These are phyloP conservation scores for Lipomyces sp. DNA, from an alignment of 805 yeast species.

Conservation along the genomic window DNA sequence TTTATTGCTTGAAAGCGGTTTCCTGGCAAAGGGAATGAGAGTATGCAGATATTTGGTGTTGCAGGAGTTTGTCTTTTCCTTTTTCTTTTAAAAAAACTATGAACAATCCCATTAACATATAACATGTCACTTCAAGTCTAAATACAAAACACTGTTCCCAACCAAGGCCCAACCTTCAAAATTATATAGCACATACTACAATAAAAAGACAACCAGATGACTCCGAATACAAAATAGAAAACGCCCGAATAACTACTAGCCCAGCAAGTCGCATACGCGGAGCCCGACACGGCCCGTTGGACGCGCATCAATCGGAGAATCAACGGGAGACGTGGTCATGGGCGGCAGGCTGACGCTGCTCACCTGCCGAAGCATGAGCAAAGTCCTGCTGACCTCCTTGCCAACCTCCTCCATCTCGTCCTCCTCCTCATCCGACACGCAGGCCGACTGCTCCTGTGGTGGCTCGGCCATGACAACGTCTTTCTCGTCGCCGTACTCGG, in stretches of 20 bases:
- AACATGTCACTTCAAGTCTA: no score
- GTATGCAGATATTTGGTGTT: not conserved
- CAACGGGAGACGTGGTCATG: not conserved
- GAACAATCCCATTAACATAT: no score
- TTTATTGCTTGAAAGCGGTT: not conserved
- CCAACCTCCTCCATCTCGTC: constrained; percentile 28
- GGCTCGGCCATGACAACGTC: constrained; percentile 3
- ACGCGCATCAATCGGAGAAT: no score
- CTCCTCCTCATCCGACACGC: constrained; percentile 7
- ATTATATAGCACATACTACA: no score
- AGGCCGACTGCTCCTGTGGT: not conserved
- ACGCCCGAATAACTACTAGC: constrained; percentile 1
- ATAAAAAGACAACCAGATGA: not conserved
- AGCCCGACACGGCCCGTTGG: constrained; percentile 14
- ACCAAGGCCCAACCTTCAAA: no score
- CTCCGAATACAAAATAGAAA: not conserved
- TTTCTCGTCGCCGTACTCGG: constrained; percentile 27
- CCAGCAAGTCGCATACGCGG: constrained; percentile 26
- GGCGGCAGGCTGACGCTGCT: constrained; percentile 5
- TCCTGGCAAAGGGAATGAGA: not conserved
- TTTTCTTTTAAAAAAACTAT: not conserved
- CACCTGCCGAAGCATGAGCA: constrained; percentile 25
- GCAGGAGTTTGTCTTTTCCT: constrained; percentile 1
- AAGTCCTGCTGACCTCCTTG: constrained; percentile 24
- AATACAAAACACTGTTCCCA: not conserved